Conservation (phyloP, 2,329 filamentous ascomycete species). For the Curvularia spicifera region DNA sequence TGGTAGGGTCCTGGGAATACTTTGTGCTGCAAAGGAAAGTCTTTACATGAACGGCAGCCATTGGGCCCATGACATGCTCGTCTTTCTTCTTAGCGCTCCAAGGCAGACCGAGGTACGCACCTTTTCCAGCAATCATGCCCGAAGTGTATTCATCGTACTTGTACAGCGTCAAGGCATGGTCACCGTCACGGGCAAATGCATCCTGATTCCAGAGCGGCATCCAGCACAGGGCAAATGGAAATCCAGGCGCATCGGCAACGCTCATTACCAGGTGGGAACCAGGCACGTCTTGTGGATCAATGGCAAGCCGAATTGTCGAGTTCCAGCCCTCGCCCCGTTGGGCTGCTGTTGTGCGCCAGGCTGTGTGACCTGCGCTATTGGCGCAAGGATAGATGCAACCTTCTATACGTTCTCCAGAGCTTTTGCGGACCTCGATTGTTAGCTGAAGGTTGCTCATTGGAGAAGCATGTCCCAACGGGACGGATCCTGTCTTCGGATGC, state of each 20-base stretch:
- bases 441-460: constrained; percentile 80
- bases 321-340: constrained; percentile 85
- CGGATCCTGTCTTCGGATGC: constrained; percentile 79
- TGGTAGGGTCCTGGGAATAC: constrained; percentile 88
- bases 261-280: constrained; percentile 88
- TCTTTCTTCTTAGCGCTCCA: constrained; percentile 81
- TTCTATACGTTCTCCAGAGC: constrained; percentile 80
- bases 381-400: constrained; percentile 87
- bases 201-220: constrained; percentile 92
- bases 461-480: constrained; percentile 70
- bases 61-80: constrained; percentile 73
- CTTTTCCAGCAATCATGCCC: constrained; percentile 73
- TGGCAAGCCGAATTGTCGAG: constrained; percentile 81
- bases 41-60: constrained; percentile 78
- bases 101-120: constrained; percentile 83
- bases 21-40: constrained; percentile 93
- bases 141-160: constrained; percentile 91
- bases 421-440: constrained; percentile 83
- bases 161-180: constrained; percentile 82
- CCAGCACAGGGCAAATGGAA: constrained; percentile 89
- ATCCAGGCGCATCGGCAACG: constrained; percentile 81
- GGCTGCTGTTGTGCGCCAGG: constrained; percentile 84
- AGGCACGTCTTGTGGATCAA: constrained; percentile 80
- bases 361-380: constrained; percentile 77
- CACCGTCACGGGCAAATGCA: constrained; percentile 86